Percentiles rank a stretch among this genome's conserved stretches.
phyloP scores from a whole-genome alignment of 78 protist genomes.

The Chrysochromulina tobinii region DNA sequence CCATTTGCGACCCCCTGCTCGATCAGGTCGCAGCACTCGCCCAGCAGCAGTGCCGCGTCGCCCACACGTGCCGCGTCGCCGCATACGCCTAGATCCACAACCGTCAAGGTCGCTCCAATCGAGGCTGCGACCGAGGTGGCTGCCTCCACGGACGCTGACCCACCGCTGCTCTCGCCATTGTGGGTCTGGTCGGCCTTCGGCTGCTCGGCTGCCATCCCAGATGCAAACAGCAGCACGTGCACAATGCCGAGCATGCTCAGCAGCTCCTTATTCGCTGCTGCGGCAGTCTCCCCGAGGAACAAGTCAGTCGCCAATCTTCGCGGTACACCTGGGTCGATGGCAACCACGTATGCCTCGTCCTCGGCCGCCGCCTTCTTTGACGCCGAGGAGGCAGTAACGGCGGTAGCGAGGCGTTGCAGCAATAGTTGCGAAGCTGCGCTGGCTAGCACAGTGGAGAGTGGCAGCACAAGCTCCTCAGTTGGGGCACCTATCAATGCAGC shows the following conservation, averaged over 20 bases:
- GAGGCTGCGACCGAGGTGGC: not conserved
- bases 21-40: not conserved
- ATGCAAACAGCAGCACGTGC: not conserved
- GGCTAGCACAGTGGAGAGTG: too few species aligned
- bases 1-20: not conserved
- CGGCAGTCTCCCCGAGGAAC: not conserved
- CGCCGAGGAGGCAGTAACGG: too few species aligned
- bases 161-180: too few species aligned
- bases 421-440: too few species aligned
- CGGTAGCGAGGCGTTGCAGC: too few species aligned
- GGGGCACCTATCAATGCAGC: too few species aligned
- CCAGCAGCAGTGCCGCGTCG: not conserved
- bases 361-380: too few species aligned
- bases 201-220: too few species aligned
- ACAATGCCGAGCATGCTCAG: not conserved
- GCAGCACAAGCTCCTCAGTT: too few species aligned
- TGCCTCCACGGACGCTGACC: not conserved
- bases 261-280: not conserved
- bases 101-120: not conserved
- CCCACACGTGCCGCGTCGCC: not conserved
- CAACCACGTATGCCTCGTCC: too few species aligned
- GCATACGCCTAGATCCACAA: not conserved
- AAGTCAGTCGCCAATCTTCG: not conserved
- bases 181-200: too few species aligned
- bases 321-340: too few species aligned